Conservation (phyloP, 495 filamentous ascomycete genomes). For the Saxophila tyrrhenica region DNA sequence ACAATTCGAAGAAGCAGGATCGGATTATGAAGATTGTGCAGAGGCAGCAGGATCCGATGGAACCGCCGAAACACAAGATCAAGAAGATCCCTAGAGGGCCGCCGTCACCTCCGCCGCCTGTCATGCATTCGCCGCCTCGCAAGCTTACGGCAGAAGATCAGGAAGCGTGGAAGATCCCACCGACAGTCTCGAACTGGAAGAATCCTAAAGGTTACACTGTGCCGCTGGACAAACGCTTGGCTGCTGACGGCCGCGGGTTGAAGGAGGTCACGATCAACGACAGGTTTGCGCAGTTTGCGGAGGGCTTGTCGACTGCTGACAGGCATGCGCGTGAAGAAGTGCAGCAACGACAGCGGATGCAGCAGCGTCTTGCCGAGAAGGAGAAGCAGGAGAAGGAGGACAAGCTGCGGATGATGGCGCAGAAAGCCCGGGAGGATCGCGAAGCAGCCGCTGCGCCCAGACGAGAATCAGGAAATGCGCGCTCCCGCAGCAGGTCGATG, state of each 20-base stretch:
- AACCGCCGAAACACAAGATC: constrained; percentile 95
- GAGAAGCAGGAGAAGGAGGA: constrained; percentile 92
- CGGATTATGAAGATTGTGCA: constrained; percentile 98
- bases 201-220: constrained; percentile 98
- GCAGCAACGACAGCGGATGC: constrained; percentile 82
- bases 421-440: constrained; percentile 79
- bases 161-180: constrained; percentile 91
- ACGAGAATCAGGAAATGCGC: constrained; percentile 10
- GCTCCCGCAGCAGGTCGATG: constrained; percentile 33
- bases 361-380: constrained; percentile 92
- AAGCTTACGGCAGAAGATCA: constrained; percentile 96
- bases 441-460: constrained; percentile 33
- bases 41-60: constrained; percentile 90
- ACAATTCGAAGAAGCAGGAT: constrained; percentile 75
- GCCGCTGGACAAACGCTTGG: constrained; percentile 88
- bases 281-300: constrained; percentile 94
- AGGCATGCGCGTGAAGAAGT: constrained; percentile 93
- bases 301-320: constrained; percentile 88
- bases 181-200: constrained; percentile 96
- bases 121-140: constrained; percentile 90
- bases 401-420: constrained; percentile 74
- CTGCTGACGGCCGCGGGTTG: constrained; percentile 85
- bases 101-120: constrained; percentile 79
- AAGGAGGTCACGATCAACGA: constrained; percentile 97
- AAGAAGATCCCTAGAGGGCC: constrained; percentile 96